These are phyloP conservation scores for Cochlearia excelsa DNA, from an alignment of 345 rosid genomes.

Conservation along the genomic window DNA sequence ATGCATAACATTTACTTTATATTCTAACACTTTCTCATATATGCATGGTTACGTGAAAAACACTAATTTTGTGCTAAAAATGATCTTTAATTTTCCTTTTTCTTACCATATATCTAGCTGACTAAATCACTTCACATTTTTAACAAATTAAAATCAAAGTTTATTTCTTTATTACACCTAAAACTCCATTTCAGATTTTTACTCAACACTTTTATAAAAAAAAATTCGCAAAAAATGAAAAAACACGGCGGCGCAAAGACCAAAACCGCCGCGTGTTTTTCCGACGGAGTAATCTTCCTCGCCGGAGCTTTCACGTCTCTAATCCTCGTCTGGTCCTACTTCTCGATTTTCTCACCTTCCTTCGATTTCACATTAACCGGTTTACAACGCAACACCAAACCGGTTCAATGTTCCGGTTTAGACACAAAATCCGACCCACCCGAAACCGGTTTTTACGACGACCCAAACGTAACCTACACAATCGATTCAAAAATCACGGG, in stretches of 20 bases:
- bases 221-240: slow-evolving; percentile 35
- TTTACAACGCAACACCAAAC: neutral
- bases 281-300: slow-evolving; percentile 49
- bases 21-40: too few species aligned
- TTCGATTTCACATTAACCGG: slow-evolving; percentile 21
- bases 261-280: slow-evolving; percentile 38
- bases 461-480: slow-evolving; percentile 63
- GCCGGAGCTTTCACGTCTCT: slow-evolving; percentile 54
- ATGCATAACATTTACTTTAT: too few species aligned
- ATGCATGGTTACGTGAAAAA: too few species aligned
- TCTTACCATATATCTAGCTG: too few species aligned
- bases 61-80: too few species aligned
- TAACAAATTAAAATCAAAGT: too few species aligned
- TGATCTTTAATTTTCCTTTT: too few species aligned
- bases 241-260: slow-evolving; percentile 38
- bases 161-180: too few species aligned
- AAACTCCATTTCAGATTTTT: neutral
- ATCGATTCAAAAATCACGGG: slow-evolving; percentile 49
- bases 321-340: slow-evolving; percentile 58
- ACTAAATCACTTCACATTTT: too few species aligned
- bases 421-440: slow-evolving; percentile 52
- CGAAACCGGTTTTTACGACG: slow-evolving; percentile 62
- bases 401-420: slow-evolving; percentile 32
- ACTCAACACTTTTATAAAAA: neutral
- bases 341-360: slow-evolving; percentile 40